Evolutionary conservation across 2,329 filamentous ascomycete species (phyloP), one percentile per base, ranked within the genome.

Genomic region (Apiospora phragmitis): DNA sequence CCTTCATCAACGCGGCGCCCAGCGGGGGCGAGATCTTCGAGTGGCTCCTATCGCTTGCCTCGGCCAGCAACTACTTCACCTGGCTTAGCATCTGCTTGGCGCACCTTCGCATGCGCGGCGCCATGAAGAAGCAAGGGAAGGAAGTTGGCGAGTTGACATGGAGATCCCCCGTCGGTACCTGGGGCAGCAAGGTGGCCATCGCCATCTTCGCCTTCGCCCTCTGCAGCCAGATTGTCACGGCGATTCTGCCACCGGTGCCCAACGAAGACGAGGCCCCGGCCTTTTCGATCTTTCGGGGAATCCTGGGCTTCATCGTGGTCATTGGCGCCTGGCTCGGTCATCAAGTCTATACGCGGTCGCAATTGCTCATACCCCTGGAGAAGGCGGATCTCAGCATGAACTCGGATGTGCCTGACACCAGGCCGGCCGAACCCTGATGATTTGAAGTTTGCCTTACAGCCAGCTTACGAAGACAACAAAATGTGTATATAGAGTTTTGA

Each of bases 1-100:
- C 91, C 49, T 93, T 91, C 80, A 87, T 92, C 84, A 92, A 91
- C 75, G 89, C 91, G 6, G 80, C 84, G 3, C 85, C 85, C 74
- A 85, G 88, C 76, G 88, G 88, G 2, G 86, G 84, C 71, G 79
- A 79, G 24, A 85, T 92, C 21, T 92, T 92, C 77, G 81, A 79
- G 68, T 91, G 84, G 84, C 79, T 86, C 69, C 78, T 84, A 66
- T 84, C 85, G 65, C 77, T 87, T 9, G 83, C 82, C 59, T 84
- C 84, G 3, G 81, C 85, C n/a, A 81, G 83, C 41, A 83, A 82
- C 65, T 79, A 86, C 71, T 83, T 87, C 72, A 85, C 84, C 62
- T 88, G 86, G 86, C 80, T 81, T 24, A 84, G 79, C 70, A 83
- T 85, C 71, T 83, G 81, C 73, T 71, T 83, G 42, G 81, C 83